Evolutionary conservation across 352 stramenopile species (phyloP), one percentile per base, ranked within the genome.

Genomic region (Globisporangium recalcitrans): DNA sequence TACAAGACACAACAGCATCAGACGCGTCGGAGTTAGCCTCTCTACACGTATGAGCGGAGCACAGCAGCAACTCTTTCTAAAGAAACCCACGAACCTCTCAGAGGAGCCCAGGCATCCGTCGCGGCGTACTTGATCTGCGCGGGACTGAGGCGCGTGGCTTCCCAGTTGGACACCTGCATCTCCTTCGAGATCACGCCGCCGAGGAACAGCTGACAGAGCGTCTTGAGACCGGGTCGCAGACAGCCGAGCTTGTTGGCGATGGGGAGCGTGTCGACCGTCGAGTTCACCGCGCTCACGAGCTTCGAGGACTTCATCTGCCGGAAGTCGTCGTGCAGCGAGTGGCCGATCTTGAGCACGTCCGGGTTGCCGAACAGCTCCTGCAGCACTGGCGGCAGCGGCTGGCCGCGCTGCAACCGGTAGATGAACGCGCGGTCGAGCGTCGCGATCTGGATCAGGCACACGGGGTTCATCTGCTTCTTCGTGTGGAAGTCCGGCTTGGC

Each of bases 91-190:
- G 36, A 68, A 91, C 84, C 81, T 83, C 76, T 72, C 44, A 91
- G 52, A 1, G 85, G 82, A 13, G 82, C 75, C 82, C 82, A 94
- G 0, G 85, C 85, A 54, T 94, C 85, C 8, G 85, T 92, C 9
- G 85, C 85, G 3, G 83, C 85, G 66, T 95, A 95, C 29, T 61
- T 74, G 58, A 95, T 87, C 67, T 95, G 85, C 31, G 82, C 77
- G 10, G 68, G 56, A 38, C 73, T 91, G n/a, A 95, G 77, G 8
- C 69, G 60, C 6, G 74, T 57, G 19, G 80, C 76, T 62, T 92
- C 85, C 85, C 83, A 95, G 66, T 95, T 81, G 19, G 85, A 95
- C 21, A 92, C 80, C 62, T 95, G 85, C 85, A 95, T 92, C 48
- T 88, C 75, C 63, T 95, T 95, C 34, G 82, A 85, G 57, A 95